phyloP scores from a whole-genome alignment of 495 filamentous ascomycete species.

The Aspergillus haitiensis region DNA sequence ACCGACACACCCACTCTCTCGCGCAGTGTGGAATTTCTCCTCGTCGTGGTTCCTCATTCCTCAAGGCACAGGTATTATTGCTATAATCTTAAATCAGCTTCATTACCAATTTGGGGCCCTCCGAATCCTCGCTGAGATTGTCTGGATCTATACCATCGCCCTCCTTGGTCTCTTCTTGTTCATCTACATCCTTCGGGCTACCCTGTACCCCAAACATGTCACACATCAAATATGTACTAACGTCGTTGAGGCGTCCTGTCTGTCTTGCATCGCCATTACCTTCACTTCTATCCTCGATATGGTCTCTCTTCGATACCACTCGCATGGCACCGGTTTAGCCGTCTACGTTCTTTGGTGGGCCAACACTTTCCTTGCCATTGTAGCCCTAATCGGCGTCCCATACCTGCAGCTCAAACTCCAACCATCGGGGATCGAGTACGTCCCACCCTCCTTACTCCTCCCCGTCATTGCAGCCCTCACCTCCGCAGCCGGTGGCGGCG shows the following conservation, averaged over 20 bases:
- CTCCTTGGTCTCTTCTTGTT: conserved; percentile 23
- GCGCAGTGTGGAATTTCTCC: conserved; percentile 33
- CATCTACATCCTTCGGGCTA: conserved; percentile 32
- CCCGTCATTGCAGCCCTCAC: conserved; percentile 34
- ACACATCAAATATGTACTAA: conserved; percentile 22
- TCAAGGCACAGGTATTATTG: conserved; percentile 34
- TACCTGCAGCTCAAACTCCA: conserved; percentile 35
- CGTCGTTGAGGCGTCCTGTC: conserved; percentile 34
- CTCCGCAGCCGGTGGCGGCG: conserved; percentile 33
- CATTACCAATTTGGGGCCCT: conserved; percentile 37
- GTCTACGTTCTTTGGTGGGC: conserved; percentile 38
- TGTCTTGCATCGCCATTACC: conserved; percentile 33
- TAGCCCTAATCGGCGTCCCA: conserved; percentile 27
- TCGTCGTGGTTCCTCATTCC: conserved; percentile 37
- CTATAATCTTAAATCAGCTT: conserved; percentile 31
- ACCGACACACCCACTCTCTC: conserved; percentile 14
- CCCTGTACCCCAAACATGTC: conserved; percentile 31
- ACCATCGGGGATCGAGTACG: conserved; percentile 23
- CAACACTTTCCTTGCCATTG: conserved; percentile 25
- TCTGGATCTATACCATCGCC: conserved; percentile 37
- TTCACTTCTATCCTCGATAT: conserved; percentile 34
- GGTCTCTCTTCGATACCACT: conserved; percentile 23
- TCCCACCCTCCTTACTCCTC: conserved; percentile 27
- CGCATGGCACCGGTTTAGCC: conserved; percentile 21
- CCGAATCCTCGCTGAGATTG: conserved; percentile 28